Conservation (phyloP, 345 rosid species). For the Geranium brycei region DNA sequence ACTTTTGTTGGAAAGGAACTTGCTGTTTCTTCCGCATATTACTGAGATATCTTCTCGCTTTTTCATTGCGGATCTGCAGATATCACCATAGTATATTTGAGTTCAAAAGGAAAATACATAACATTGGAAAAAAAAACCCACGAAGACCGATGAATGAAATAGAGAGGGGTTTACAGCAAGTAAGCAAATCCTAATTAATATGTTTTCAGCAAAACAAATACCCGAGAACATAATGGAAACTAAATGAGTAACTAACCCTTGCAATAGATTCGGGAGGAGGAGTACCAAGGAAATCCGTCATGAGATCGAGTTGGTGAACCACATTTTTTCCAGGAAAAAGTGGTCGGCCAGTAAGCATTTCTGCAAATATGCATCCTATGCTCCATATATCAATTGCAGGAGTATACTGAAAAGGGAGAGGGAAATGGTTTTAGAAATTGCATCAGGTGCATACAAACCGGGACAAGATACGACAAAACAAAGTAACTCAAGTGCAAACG, state of each 20-base stretch:
- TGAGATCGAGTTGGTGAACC: conserved; percentile 90
- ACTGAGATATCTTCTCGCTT: conserved; percentile 90
- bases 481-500: not conserved
- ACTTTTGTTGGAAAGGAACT: conserved; percentile 69
- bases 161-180: no score
- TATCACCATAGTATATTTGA: not conserved
- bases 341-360: conserved; percentile 89
- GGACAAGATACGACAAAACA: not conserved
- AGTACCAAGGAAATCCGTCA: conserved; percentile 93
- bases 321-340: conserved; percentile 94
- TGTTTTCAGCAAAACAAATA: no score
- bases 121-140: no score
- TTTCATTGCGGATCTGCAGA: conserved; percentile 84
- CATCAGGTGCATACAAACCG: not conserved
- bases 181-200: no score
- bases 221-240: conserved; percentile 1
- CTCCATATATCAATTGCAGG: conserved; percentile 98
- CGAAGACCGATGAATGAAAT: no score
- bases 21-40: conserved; percentile 82
- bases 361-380: conserved; percentile 97
- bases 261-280: conserved; percentile 65
- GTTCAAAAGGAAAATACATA: no score
- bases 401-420: conserved; percentile 51
- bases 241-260: conserved; percentile 38
- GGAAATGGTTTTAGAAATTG: conserved; percentile 4